Conservation (phyloP, 345 rosid species). For the Alliaria petiolata region DNA sequence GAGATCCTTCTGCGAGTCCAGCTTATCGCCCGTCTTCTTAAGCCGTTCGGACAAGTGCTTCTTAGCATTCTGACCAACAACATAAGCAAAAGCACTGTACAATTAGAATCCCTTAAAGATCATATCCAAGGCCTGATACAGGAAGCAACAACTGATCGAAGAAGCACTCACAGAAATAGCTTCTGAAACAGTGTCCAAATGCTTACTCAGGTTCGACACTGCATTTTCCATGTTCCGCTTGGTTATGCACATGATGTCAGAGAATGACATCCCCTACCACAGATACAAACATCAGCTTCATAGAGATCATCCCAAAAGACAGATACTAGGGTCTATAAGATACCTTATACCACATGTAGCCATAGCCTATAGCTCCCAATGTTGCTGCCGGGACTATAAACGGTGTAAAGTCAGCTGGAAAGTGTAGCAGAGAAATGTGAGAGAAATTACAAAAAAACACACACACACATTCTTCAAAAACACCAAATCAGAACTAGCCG, state of each 20-base stretch:
- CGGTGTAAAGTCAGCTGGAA: conserved; percentile 53
- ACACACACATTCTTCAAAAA: background rate
- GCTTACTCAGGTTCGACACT: conserved; percentile 75
- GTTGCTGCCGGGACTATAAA: conserved; percentile 75
- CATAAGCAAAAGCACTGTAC: background rate
- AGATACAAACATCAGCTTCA: conserved; percentile 1
- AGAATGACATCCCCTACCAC: conserved; percentile 73
- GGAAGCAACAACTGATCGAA: conserved; percentile 8
- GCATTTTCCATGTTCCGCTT: conserved; percentile 72
- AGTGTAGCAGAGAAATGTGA: background rate
- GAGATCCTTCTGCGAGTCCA: conserved; percentile 72
- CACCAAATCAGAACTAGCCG: too few species aligned
- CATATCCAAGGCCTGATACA: background rate
- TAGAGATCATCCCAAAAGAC: background rate
- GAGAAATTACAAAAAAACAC: background rate
- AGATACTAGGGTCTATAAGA: background rate
- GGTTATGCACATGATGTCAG: conserved; percentile 90
- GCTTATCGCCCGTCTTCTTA: conserved; percentile 68
- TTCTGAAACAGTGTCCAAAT: conserved; percentile 75
- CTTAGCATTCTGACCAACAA: conserved; percentile 65
- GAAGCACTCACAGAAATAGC: conserved; percentile 63
- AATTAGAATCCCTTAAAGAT: background rate
- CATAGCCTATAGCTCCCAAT: conserved; percentile 89
- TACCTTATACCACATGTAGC: conserved; percentile 99
- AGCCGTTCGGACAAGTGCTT: conserved; percentile 78